Percentiles rank a stretch among this genome's conserved stretches.
phyloP scores from a whole-genome alignment of 176 grass and related monocot species.

The Zoysia japonica region DNA sequence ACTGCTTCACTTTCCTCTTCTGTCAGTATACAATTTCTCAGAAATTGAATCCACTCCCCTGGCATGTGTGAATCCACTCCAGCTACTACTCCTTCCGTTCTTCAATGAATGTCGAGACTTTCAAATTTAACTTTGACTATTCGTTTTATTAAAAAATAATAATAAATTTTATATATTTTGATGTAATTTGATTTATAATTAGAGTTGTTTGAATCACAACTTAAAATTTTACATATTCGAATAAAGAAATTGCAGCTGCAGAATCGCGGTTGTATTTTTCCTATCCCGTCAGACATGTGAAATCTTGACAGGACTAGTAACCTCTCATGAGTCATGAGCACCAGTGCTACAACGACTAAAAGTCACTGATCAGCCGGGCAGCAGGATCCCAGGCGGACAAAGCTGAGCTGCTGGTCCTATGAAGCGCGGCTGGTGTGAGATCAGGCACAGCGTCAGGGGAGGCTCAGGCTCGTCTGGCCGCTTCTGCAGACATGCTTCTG shows the following conservation, averaged over 20 bases:
- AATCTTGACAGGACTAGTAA: neutral
- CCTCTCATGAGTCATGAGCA: neutral
- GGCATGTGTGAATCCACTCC: too few species aligned
- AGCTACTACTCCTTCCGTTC: too few species aligned
- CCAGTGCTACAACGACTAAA: neutral
- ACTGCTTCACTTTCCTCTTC: neutral
- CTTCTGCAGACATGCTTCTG: neutral
- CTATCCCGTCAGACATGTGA: neutral
- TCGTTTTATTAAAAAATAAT: too few species aligned
- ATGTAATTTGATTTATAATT: too few species aligned
- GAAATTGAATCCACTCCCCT: neutral
- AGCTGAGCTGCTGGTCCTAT: slow-evolving; percentile 4
- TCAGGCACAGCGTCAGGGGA: slow-evolving; percentile 9
- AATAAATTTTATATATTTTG: too few species aligned
- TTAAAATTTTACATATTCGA: too few species aligned
- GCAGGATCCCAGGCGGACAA: neutral
- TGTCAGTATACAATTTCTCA: neutral
- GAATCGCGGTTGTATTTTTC: slow-evolving; percentile 5
- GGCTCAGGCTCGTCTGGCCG: neutral
- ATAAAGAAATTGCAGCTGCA: neutral
- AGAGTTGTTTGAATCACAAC: too few species aligned
- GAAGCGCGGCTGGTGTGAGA: neutral
- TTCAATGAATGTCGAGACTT: too few species aligned
- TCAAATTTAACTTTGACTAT: too few species aligned
- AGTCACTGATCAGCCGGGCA: slow-evolving; percentile 6